A percentile compares a stretch with the other conserved stretches of the same genome.
These are phyloP conservation scores for Kwoniella bestiolae DNA, from an alignment of 768 basidiomycete species.

Conservation along the genomic window DNA sequence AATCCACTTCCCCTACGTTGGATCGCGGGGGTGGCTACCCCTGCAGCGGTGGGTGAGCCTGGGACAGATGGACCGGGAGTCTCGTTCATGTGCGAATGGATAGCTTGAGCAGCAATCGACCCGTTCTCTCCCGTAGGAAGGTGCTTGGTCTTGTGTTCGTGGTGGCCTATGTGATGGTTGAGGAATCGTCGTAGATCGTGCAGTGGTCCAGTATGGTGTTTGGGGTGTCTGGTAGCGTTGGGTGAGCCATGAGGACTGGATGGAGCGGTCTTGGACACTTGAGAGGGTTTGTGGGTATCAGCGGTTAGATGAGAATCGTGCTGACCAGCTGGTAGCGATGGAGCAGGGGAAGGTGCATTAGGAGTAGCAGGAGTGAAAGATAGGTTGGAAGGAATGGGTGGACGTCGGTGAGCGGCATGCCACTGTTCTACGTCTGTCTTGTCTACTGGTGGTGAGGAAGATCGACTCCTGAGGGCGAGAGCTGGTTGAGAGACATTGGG, in stretches of 20 bases:
- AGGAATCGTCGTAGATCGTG: conserved; percentile 94
- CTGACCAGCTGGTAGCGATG: conserved; percentile 14
- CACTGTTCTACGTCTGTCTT: conserved; percentile 17
- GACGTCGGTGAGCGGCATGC: conserved; percentile 29
- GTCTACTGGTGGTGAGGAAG: conserved; percentile 21
- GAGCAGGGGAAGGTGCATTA: conserved; percentile 25
- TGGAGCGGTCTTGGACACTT: conserved; percentile 44
- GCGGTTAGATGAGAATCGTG: conserved; percentile 18
- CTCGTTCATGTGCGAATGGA: conserved; percentile 37
- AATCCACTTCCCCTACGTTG: conserved; percentile 53
- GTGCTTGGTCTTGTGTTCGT: conserved; percentile 49
- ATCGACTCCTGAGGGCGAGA: conserved; percentile 12
- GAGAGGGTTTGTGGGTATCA: conserved; percentile 5
- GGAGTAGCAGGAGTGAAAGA: conserved; percentile 53
- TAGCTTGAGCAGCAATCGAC: conserved; percentile 37
- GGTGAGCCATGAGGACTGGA: conserved; percentile 52
- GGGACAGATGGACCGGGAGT: conserved; percentile 35
- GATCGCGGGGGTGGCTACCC: conserved; percentile 45
- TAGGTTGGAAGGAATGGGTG: conserved; percentile 42
- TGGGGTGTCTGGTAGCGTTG: conserved; percentile 56
- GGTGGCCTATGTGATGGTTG: conserved; percentile 82
- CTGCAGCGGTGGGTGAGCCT: conserved; percentile 28
- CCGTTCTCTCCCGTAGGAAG: conserved; percentile 11
- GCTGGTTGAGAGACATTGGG: conserved; percentile 4
- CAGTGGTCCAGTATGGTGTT: conserved; percentile 69